Evolutionary conservation across 805 yeast genomes (phyloP).

Genomic region (Debaryomyces hansenii): DNA sequence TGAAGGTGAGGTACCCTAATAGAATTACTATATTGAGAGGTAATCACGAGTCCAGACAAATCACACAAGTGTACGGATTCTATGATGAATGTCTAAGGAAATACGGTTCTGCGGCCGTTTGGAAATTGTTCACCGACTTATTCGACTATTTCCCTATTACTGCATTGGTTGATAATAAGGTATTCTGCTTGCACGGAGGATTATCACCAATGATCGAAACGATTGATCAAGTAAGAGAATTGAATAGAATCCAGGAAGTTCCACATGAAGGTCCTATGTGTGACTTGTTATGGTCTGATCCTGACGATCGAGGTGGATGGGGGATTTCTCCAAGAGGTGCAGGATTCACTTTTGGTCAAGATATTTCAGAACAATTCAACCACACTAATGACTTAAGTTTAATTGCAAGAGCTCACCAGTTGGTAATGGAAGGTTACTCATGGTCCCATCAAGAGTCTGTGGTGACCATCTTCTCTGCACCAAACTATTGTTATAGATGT

Average conservation of each 20-base stretch:
- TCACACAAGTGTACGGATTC: conserved; percentile 94
- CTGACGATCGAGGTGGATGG: conserved; percentile 98
- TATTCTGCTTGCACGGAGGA: conserved; percentile 94
- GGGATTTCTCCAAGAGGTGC: conserved; percentile 98
- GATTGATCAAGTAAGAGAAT: conserved; percentile 86
- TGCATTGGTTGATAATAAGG: conserved; percentile 86
- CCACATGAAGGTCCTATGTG: conserved; percentile 99
- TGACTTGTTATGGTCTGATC: conserved; percentile 94
- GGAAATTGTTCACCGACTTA: conserved; percentile 89
- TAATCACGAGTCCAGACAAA: conserved; percentile 93
- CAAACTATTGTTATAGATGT: conserved; percentile 95
- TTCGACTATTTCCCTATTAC: conserved; percentile 93
- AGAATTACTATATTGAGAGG: conserved; percentile 93
- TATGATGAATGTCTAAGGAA: conserved; percentile 94
- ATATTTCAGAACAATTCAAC: conserved; percentile 89
- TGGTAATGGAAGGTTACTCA: conserved; percentile 96
- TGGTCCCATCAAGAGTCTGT: conserved; percentile 95
- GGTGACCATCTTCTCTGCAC: conserved; percentile 92
- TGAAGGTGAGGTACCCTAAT: conserved; percentile 89
- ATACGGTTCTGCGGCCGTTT: conserved; percentile 88
- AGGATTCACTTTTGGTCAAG: conserved; percentile 97
- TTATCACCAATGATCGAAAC: conserved; percentile 93
- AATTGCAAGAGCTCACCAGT: conserved; percentile 93
- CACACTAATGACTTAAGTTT: conserved; percentile 82
- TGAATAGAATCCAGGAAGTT: conserved; percentile 91